These are phyloP conservation scores for Anaeramoeba ignava DNA, from an alignment of 78 protist genomes.

Conservation along the genomic window DNA sequence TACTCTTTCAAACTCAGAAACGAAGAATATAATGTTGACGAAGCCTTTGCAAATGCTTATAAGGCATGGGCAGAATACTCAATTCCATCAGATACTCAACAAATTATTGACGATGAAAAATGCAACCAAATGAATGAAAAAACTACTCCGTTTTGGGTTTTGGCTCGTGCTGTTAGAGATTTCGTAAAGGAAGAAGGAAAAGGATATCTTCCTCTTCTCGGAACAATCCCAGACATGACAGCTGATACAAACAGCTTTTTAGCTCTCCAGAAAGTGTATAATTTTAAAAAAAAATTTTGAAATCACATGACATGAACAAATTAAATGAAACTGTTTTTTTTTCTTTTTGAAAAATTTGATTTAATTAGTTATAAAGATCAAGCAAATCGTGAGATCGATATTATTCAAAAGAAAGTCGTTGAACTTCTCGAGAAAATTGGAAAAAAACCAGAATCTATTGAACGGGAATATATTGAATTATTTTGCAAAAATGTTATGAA, in stretches of 20 bases:
- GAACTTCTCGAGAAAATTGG: background rate
- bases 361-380: background rate
- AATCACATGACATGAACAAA: conserved; percentile 25
- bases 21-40: background rate
- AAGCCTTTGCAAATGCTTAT: background rate
- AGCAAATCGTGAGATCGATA: background rate
- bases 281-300: background rate
- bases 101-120: background rate
- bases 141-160: conserved; percentile 46
- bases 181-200: conserved; percentile 43
- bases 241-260: conserved; percentile 47
- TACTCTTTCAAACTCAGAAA: background rate
- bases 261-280: conserved; percentile 45
- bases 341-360: background rate
- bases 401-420: background rate
- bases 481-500: background rate
- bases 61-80: background rate
- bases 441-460: background rate
- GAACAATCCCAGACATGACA: conserved; percentile 64
- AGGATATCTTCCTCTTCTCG: conserved; percentile 46
- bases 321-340: background rate
- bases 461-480: background rate
- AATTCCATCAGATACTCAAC: background rate
- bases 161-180: conserved; percentile 39
- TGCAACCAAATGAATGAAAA: background rate